Base-by-base conservation (phyloP, 768 basidiomycete genomes). In the Wakefieldia striispora region DNA sequence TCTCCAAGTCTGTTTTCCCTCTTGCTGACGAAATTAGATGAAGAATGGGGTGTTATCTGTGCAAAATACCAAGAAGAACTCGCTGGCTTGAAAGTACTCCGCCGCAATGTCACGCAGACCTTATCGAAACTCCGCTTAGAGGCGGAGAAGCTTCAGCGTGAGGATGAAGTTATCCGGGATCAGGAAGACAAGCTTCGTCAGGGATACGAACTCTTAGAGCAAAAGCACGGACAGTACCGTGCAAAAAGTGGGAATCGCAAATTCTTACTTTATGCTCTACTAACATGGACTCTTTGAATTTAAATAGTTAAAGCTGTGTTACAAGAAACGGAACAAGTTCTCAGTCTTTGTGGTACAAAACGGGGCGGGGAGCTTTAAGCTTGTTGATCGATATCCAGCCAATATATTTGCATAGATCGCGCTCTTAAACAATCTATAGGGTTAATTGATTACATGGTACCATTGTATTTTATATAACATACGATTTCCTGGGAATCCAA, bases 61-160 rank as follows among this genome's bases (percentile, higher is more conserved):
- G 68, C 69, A 50, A 75, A 72, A 31, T 87, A 86, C 60, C 65
- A 79, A 40, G 81, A 82, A 50, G 83, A 88, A 63, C 77, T 88
- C 53, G 68, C 74, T 37, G 79, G 79, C 21, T 74, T 88, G 49
- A 79, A 78, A 51, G 70, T 61, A 26, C 69, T 87, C 21, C 82
- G 83, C 43, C 65, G 73, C 26, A 79, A 81, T 46, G 81, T 87
- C 39, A 56, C 70, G 1, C 56, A 67, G 19, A 71, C 75, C 12
- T 53, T 74, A 17, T 70, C 72, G 43, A 68, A 65, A 35, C 63
- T 77, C 12, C 65, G 66, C 20, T 40, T 65, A 27, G 72, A 77
- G 54, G 60, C 72, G 3, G 72, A 77, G 56, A 70, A 62, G 39
- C 66, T 78, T 35, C 68, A 70, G 17, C 67, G 64, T 6, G 72